Evolutionary conservation across 495 filamentous ascomycete species (phyloP), one percentile per base, ranked within the genome.

Genomic region (Hyaloscypha bicolor): DNA sequence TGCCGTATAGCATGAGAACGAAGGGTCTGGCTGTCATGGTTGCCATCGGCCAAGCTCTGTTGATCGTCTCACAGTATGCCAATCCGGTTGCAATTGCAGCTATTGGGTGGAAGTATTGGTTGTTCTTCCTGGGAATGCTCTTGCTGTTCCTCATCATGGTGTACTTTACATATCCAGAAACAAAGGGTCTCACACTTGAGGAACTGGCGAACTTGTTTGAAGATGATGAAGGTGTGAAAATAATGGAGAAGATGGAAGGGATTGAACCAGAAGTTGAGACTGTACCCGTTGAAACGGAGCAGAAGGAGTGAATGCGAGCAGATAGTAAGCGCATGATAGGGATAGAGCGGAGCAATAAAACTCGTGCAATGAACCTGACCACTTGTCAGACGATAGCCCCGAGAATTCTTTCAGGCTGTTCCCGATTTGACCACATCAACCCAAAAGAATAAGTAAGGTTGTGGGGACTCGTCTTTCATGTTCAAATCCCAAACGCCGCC

Each of bases 121-220:
- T 69, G 2, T 60, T 69, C 37, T 64, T 42, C 37, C 31, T 53
- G 3, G 55, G 53, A 9, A 42, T 60, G 55, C n/a, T 60, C 2
- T 22, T 61, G 2, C n/a, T 69, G 32, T 58, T 58, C 25, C 14
- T 63, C 9, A 59, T 32, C 8, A 39, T 63, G 55, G 65, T 76
- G 4, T 76, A 58, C 55, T 68, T 73, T 33, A 35, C 67, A 45
- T 76, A 63, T 31, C 57, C 68, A 25, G 74, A 74, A 64, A 76
- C 74, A 21, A 71, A 73, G 30, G 61, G 63, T 29, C 62, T 56
- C 4, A 73, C 67, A 9, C 69, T 76, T 21, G 74, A 76, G 66
- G 72, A 72, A 66, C 84, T 89, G 60, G 81, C 84, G 4, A 76
- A 77, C 58, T 81, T 85, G 62, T 87, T 89, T 67, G 86, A 87